These are phyloP conservation scores for Phytophthora podocarpi DNA, from an alignment of 352 stramenopile genomes.

Conservation along the genomic window DNA sequence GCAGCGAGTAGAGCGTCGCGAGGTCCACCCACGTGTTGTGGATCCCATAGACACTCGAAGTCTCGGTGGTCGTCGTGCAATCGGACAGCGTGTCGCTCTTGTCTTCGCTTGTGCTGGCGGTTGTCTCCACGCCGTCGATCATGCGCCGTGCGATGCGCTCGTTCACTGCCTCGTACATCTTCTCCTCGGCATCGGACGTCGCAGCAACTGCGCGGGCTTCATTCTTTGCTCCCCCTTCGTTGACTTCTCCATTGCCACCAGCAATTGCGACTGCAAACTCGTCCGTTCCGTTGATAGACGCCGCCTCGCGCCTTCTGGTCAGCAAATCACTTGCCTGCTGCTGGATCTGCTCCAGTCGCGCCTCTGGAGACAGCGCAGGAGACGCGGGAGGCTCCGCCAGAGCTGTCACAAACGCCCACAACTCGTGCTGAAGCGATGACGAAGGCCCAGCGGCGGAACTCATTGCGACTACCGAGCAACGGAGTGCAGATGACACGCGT, in stretches of 20 bases:
- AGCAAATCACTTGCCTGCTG: slow-evolving; percentile 43
- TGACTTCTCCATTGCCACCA: neutral
- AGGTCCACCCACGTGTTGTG: slow-evolving; percentile 86
- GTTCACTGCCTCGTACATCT: slow-evolving; percentile 59
- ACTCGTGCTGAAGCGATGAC: slow-evolving; percentile 29
- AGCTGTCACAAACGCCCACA: slow-evolving; percentile 62
- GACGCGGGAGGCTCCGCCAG: slow-evolving; percentile 16
- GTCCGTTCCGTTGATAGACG: slow-evolving; percentile 11
- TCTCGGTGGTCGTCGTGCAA: slow-evolving; percentile 72
- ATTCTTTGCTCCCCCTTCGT: neutral
- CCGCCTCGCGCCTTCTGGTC: slow-evolving; percentile 10
- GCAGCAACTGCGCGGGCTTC: neutral
- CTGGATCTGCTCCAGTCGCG: slow-evolving; percentile 39
- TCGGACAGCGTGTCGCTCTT: slow-evolving; percentile 82
- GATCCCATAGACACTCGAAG: slow-evolving; percentile 75
- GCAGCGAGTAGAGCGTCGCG: slow-evolving; percentile 72
- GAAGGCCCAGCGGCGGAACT: slow-evolving; percentile 5
- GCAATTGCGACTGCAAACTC: slow-evolving; percentile 8
- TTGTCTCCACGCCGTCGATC: slow-evolving; percentile 43
- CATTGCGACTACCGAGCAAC: slow-evolving; percentile 20
- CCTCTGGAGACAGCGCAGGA: slow-evolving; percentile 3
- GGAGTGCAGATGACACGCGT: too few species aligned
- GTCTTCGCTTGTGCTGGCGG: slow-evolving; percentile 46
- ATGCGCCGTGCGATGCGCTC: slow-evolving; percentile 64
- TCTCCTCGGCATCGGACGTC: slow-evolving; percentile 27